A percentile compares a stretch with the other conserved stretches of the same genome.
Evolutionary conservation across 2,329 filamentous ascomycete genomes (phyloP).

Genomic region (Hypoxylon sp.): DNA sequence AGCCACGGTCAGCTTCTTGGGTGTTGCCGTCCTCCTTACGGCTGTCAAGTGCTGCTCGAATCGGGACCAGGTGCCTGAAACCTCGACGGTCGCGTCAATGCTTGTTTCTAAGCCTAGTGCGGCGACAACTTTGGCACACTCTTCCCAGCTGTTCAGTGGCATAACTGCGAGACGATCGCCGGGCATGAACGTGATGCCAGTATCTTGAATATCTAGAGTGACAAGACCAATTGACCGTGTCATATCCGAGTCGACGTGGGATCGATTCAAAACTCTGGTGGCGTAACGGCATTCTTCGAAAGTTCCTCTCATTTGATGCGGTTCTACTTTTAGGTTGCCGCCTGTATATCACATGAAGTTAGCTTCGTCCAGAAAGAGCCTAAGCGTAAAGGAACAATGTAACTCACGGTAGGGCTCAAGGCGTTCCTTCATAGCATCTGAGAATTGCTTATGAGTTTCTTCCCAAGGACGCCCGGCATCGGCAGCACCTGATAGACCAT

Average conservation of each 20-base stretch:
- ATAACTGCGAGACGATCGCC: constrained; percentile 66
- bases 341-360: constrained; percentile 19
- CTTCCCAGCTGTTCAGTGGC: constrained; percentile 66
- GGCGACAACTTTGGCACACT: constrained; percentile 65
- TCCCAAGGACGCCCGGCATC: constrained; percentile 60
- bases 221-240: constrained; percentile 61
- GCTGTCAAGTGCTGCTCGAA: constrained; percentile 61
- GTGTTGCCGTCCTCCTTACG: constrained; percentile 47
- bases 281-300: constrained; percentile 67
- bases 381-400: neutral
- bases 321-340: constrained; percentile 60
- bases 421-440: constrained; percentile 65
- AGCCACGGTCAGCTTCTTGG: constrained; percentile 56
- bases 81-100: constrained; percentile 56
- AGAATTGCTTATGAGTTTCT: constrained; percentile 63
- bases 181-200: constrained; percentile 64
- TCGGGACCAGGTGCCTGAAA: constrained; percentile 58
- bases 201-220: constrained; percentile 64
- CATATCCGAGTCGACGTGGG: constrained; percentile 60
- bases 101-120: constrained; percentile 62
- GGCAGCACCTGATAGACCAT: constrained; percentile 61
- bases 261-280: constrained; percentile 58
- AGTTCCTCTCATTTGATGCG: constrained; percentile 65
- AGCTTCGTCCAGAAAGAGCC: neutral
- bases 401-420: constrained; percentile 59